A percentile compares a stretch with the other conserved stretches of the same genome.
Evolutionary conservation across 768 basidiomycete species (phyloP).

Genomic region (Lentinula edodes): DNA sequence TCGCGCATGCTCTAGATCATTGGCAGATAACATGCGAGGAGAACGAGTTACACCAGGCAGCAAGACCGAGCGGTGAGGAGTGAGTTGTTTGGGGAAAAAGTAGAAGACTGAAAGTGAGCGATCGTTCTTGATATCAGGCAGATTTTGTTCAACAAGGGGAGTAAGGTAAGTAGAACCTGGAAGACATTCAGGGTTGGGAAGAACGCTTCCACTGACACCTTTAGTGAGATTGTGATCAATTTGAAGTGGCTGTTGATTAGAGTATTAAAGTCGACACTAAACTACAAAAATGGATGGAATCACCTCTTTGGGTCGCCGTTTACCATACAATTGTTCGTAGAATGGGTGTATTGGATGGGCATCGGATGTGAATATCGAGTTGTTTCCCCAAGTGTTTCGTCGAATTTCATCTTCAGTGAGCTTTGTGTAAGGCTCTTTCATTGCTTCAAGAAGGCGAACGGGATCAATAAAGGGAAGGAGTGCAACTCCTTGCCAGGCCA

Average conservation of each 20-base stretch:
- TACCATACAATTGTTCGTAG: slow-evolving; percentile 86
- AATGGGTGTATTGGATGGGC: slow-evolving; percentile 84
- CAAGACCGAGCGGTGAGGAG: slow-evolving; percentile 80
- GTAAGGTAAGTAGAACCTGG: slow-evolving; percentile 88
- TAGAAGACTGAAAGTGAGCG: slow-evolving; percentile 82
- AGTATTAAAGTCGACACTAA: slow-evolving; percentile 7
- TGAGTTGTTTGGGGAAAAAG: slow-evolving; percentile 82
- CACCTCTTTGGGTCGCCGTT: slow-evolving; percentile 77
- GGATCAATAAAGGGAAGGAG: slow-evolving; percentile 94
- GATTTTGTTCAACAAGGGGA: slow-evolving; percentile 53
- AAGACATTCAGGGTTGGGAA: slow-evolving; percentile 83
- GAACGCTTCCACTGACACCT: slow-evolving; percentile 75
- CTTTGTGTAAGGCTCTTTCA: slow-evolving; percentile 61
- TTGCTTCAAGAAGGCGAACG: slow-evolving; percentile 75
- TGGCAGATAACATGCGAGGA: slow-evolving; percentile 52
- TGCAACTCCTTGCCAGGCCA: slow-evolving; percentile 99
- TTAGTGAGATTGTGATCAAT: slow-evolving; percentile 66
- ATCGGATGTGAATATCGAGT: slow-evolving; percentile 77
- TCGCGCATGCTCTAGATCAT: slow-evolving; percentile 69
- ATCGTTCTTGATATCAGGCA: slow-evolving; percentile 84
- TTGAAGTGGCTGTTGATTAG: slow-evolving; percentile 53
- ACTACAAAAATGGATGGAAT: slow-evolving; percentile 19
- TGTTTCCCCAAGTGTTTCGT: slow-evolving; percentile 82
- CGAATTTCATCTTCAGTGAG: slow-evolving; percentile 78
- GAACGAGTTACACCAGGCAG: slow-evolving; percentile 66